Evolutionary conservation across 169 alveolate genomes (phyloP).

Genomic region (Plasmodium cynomolgi): DNA sequence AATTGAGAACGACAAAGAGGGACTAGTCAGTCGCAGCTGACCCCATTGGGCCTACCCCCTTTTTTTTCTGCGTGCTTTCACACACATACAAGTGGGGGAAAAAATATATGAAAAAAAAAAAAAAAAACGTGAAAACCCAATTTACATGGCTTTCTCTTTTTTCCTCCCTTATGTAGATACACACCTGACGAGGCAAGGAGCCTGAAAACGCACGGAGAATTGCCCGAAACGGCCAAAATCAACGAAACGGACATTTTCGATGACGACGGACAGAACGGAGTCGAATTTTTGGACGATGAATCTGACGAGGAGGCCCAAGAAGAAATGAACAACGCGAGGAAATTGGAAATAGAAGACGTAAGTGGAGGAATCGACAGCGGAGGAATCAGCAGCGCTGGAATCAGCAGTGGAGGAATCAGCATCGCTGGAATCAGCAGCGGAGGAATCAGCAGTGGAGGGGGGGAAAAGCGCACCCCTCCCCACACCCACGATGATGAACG

Average conservation of each 20-base stretch:
- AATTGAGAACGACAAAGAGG: neutral
- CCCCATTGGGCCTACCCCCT: neutral
- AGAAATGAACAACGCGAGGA: conserved; percentile 35
- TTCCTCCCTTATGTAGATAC: conserved; percentile 69
- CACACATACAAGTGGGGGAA: neutral
- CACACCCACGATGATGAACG: neutral
- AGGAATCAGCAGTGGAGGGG: neutral
- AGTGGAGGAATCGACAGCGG: neutral
- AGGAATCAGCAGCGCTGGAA: too few relatives aligned
- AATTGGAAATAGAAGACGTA: conserved; percentile 67
- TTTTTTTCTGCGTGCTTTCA: neutral
- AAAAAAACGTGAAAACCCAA: neutral
- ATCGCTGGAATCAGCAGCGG: too few relatives aligned
- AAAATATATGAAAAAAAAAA: neutral
- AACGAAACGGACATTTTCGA: conserved; percentile 93
- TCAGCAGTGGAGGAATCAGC: too few relatives aligned
- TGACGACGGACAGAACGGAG: conserved; percentile 91
- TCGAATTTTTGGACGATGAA: conserved; percentile 90
- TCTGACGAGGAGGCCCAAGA: conserved; percentile 80
- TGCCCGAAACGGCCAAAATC: conserved; percentile 97
- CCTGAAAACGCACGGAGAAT: conserved; percentile 96
- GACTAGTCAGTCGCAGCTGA: neutral
- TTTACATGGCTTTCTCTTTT: neutral
- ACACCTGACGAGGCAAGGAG: conserved; percentile 98
- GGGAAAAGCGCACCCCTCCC: neutral